phyloP scores from a whole-genome alignment of 306 rosid species.

The Cicer yamashitae region DNA sequence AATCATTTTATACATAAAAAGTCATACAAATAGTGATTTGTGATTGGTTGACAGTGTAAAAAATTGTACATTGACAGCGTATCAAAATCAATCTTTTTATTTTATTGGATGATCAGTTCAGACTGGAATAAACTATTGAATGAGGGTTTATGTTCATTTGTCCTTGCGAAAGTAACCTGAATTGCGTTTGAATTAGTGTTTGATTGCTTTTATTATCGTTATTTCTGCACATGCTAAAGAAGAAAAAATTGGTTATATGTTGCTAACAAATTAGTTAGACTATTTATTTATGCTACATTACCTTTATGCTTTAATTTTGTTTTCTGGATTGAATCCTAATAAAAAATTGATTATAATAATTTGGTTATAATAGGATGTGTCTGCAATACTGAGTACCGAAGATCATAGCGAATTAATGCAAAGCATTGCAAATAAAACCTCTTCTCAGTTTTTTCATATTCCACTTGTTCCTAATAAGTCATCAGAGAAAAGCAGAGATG shows the following conservation, averaged over 20 bases:
- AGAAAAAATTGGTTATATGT: constrained; percentile 8
- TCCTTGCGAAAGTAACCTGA: constrained; percentile 8
- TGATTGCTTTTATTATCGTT: constrained; percentile 24
- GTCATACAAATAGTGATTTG: no score
- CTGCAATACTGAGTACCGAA: constrained; percentile 85
- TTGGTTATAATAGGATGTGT: constrained; percentile 73
- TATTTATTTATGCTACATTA: constrained; percentile 19
- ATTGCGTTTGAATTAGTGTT: constrained; percentile 24
- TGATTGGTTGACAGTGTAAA: no score
- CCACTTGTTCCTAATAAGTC: constrained; percentile 63
- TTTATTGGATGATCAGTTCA: constrained; percentile 34
- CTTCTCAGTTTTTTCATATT: constrained; percentile 69
- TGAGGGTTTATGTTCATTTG: constrained; percentile 16
- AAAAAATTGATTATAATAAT: constrained; percentile 40
- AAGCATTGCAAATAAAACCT: constrained; percentile 71
- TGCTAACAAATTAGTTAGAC: constrained; percentile 4
- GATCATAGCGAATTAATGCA: constrained; percentile 79
- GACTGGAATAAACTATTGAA: constrained; percentile 18
- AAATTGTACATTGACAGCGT: no score
- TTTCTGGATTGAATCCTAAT: constrained; percentile 36
- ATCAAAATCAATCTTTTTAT: not conserved
- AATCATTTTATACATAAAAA: no score
- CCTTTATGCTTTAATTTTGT: constrained; percentile 25
- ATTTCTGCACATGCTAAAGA: constrained; percentile 15
- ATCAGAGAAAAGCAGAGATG: not conserved